Percentiles rank a stretch among this genome's conserved stretches.
Evolutionary conservation across 306 rosid species (phyloP).

Genomic region (Carpinus fangiana): DNA sequence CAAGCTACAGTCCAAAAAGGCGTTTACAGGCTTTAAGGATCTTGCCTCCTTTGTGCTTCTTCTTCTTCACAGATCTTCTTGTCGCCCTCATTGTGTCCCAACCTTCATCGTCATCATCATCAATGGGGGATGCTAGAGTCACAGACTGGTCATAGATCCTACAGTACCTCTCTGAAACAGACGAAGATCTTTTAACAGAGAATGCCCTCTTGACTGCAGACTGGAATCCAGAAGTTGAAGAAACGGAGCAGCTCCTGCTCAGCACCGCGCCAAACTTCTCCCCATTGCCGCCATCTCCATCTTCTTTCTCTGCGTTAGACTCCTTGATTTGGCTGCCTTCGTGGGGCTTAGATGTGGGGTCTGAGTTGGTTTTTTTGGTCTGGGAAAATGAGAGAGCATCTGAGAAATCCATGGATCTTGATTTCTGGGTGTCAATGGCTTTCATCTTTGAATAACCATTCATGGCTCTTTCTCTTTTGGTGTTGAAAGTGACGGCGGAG

Average conservation of each 20-base stretch:
- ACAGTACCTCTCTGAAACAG: conserved; percentile 70
- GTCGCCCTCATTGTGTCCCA: neutral
- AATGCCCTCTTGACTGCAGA: conserved; percentile 54
- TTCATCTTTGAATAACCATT: conserved; percentile 57
- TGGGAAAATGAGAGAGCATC: conserved; percentile 37
- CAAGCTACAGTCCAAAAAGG: conserved; percentile 44
- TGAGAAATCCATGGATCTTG: conserved; percentile 60
- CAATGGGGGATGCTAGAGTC: conserved; percentile 33
- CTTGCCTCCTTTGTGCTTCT: conserved; percentile 40
- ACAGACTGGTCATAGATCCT: conserved; percentile 72
- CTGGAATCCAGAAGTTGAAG: conserved; percentile 42
- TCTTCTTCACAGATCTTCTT: conserved; percentile 31
- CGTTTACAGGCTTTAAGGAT: conserved; percentile 77
- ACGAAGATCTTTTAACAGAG: conserved; percentile 78
- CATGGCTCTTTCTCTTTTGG: conserved; percentile 20
- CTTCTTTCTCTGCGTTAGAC: neutral
- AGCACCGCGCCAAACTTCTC: conserved; percentile 38
- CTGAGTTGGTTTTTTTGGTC: neutral
- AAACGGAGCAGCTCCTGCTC: conserved; percentile 46
- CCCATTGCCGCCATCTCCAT: conserved; percentile 7
- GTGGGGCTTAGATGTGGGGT: neutral
- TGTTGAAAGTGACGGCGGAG: neutral
- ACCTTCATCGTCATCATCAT: conserved; percentile 11
- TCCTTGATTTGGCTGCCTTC: conserved; percentile 13
- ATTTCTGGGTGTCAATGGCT: conserved; percentile 27